These are phyloP conservation scores for Scedosporium aurantiacum DNA, from an alignment of 2,329 filamentous ascomycete species.

Conservation along the genomic window DNA sequence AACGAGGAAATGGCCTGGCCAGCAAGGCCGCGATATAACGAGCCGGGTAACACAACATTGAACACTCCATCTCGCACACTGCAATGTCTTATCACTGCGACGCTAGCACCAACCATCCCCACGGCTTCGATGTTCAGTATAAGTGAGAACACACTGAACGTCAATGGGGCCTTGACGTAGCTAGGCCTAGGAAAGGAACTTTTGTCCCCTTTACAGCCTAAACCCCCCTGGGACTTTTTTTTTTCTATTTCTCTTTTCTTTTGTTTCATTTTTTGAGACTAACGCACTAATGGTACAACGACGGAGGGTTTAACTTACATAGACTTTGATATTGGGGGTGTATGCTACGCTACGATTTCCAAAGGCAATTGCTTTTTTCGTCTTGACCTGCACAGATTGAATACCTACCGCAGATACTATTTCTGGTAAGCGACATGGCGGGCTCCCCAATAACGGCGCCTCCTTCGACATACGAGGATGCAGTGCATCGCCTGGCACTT, in stretches of 20 bases:
- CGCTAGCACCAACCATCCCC: not conserved
- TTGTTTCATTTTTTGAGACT: too few relatives aligned
- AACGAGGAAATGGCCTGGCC: too few relatives aligned
- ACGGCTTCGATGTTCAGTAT: not conserved
- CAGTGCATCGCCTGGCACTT: not conserved
- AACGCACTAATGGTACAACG: too few relatives aligned
- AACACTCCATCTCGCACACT: not conserved
- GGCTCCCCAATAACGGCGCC: not conserved
- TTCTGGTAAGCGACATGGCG: not conserved
- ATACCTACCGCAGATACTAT: not conserved
- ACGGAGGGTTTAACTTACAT: too few relatives aligned
- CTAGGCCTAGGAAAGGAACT: not conserved
- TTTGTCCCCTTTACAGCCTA: not conserved
- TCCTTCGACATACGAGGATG: not conserved
- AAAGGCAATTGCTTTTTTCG: not conserved
- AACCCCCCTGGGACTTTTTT: not conserved
- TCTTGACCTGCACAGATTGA: not conserved
- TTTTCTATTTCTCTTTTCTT: too few relatives aligned
- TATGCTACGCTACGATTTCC: not conserved
- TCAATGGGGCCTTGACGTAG: not conserved
- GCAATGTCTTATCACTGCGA: not conserved
- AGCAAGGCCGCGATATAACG: not conserved
- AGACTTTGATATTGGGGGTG: not conserved
- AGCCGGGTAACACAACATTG: not conserved
- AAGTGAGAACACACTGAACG: not conserved